Percentiles rank a stretch among this genome's conserved stretches.
Conservation (phyloP, 2,329 filamentous ascomycete genomes). For the Tothia fuscella region DNA sequence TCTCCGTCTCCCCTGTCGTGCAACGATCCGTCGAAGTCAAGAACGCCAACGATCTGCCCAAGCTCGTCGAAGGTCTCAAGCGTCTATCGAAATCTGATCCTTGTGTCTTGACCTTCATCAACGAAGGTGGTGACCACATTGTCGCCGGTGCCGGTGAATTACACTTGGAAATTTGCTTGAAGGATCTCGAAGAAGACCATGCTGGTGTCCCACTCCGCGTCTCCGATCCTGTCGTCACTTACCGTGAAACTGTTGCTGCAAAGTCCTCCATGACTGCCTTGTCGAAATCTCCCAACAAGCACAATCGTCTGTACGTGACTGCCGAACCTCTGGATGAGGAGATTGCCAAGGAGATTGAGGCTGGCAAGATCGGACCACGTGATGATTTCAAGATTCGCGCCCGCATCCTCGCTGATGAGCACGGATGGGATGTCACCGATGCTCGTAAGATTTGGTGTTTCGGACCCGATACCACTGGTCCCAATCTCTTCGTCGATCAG, state of each 20-base stretch:
- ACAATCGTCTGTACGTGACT: slow-evolving; percentile 98
- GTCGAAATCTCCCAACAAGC: slow-evolving; percentile 99
- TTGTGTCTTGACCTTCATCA: slow-evolving; percentile 85
- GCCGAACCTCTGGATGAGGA: slow-evolving; percentile 89
- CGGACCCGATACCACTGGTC: slow-evolving; percentile 91
- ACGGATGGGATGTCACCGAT: slow-evolving; percentile 98
- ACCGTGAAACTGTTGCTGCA: slow-evolving; percentile 85
- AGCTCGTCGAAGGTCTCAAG: slow-evolving; percentile 99
- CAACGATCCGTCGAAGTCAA: slow-evolving; percentile 98
- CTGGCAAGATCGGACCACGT: slow-evolving; percentile 82
- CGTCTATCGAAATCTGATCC: slow-evolving; percentile 99
- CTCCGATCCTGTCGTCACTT: slow-evolving; percentile 95
- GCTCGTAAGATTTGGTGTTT: slow-evolving; percentile 99
- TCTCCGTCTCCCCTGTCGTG: slow-evolving; percentile 98
- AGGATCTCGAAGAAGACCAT: slow-evolving; percentile 99
- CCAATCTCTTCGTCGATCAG: slow-evolving; percentile 98
- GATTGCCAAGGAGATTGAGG: slow-evolving; percentile 78
- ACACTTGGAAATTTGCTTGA: slow-evolving; percentile 99
- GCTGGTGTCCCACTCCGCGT: slow-evolving; percentile 95
- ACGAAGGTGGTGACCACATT: slow-evolving; percentile 93
- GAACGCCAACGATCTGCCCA: slow-evolving; percentile 99
- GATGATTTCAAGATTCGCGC: slow-evolving; percentile 99
- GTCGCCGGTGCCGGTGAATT: slow-evolving; percentile 99
- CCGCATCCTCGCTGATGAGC: slow-evolving; percentile 89
- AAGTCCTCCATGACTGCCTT: slow-evolving; percentile 91